These are phyloP conservation scores for Colletotrichum tropicicola DNA, from an alignment of 2,329 filamentous ascomycete genomes.

Conservation along the genomic window DNA sequence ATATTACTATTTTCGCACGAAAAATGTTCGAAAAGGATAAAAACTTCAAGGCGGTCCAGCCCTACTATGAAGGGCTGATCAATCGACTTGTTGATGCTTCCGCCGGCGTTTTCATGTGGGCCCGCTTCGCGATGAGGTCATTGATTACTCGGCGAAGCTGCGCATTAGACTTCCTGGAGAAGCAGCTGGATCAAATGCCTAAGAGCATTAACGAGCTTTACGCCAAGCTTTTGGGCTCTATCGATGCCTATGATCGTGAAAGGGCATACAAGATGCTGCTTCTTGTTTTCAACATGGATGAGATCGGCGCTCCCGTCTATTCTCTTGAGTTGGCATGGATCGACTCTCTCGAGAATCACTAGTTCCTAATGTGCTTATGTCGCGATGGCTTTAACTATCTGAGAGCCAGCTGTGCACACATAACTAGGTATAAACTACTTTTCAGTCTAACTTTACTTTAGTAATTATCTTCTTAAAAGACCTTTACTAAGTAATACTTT, in stretches of 20 bases:
- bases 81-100: background rate
- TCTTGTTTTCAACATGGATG: background rate
- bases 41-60: background rate
- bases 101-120: background rate
- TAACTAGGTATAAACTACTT: too few species aligned
- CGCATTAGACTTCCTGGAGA: background rate
- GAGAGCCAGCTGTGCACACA: too few species aligned
- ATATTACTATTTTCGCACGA: background rate
- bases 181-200: background rate
- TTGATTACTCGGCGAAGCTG: background rate
- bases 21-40: background rate
- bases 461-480: too few species aligned
- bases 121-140: background rate
- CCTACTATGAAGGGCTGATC: background rate
- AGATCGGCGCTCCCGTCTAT: background rate
- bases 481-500: too few species aligned
- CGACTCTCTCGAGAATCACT: background rate
- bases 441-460: too few species aligned
- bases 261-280: background rate
- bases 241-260: background rate
- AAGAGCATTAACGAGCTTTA: background rate
- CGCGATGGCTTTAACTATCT: too few species aligned
- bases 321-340: background rate
- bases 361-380: background rate
- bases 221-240: background rate